phyloP scores from a whole-genome alignment of 1,139 yeast genomes.

The Debaryomyces sp. region DNA sequence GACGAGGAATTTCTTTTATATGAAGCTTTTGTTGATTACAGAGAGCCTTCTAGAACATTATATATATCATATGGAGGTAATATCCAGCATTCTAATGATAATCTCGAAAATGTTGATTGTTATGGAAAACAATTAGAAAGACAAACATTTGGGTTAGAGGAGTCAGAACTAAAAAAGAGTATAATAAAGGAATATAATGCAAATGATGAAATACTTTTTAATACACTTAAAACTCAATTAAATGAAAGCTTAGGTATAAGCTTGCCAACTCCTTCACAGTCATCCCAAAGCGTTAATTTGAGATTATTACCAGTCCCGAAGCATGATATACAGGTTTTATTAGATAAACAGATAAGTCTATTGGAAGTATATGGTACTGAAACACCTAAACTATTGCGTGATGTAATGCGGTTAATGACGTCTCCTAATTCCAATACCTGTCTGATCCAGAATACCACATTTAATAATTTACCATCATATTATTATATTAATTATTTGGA shows the following conservation, averaged over 20 bases:
- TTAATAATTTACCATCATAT: slow-evolving; percentile 57
- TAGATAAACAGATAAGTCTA: slow-evolving; percentile 59
- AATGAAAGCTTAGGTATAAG: slow-evolving; percentile 22
- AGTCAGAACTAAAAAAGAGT: not conserved
- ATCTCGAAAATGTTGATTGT: not conserved
- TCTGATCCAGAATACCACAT: slow-evolving; percentile 48
- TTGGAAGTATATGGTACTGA: slow-evolving; percentile 58
- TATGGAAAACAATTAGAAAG: not conserved
- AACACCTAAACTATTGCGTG: slow-evolving; percentile 49
- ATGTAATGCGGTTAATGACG: slow-evolving; percentile 50
- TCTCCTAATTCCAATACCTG: slow-evolving; percentile 42
- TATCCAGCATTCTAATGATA: not conserved
- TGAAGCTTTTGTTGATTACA: slow-evolving; percentile 54
- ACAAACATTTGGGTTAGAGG: not conserved
- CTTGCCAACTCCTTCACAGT: slow-evolving; percentile 18
- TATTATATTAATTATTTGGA: slow-evolving; percentile 69
- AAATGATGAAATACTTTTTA: slow-evolving; percentile 21
- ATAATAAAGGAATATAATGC: slow-evolving; percentile 7
- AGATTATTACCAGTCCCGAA: slow-evolving; percentile 46
- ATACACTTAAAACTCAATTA: slow-evolving; percentile 25
- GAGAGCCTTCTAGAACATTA: slow-evolving; percentile 37
- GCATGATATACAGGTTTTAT: slow-evolving; percentile 52
- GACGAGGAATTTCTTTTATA: slow-evolving; percentile 59
- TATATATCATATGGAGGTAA: slow-evolving; percentile 25
- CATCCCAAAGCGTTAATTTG: slow-evolving; percentile 14